A percentile compares a stretch with the other conserved stretches of the same genome.
Evolutionary conservation across 352 stramenopile genomes (phyloP).

Genomic region (Globisporangium middletonii): DNA sequence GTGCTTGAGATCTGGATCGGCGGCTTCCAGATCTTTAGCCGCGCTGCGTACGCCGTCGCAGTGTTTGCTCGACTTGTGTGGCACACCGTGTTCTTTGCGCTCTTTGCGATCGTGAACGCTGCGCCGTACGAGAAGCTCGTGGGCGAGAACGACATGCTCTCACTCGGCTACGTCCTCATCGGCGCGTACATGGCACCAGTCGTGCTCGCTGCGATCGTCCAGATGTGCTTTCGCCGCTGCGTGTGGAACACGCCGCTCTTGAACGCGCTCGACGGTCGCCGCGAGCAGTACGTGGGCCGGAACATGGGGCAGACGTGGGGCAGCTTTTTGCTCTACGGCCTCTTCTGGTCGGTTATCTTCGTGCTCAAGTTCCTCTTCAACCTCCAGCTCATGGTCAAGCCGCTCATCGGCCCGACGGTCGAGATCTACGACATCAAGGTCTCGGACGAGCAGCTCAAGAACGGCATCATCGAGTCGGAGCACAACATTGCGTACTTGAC

Average conservation of each 20-base stretch:
- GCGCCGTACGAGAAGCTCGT: constrained; percentile 62
- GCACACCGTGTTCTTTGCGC: constrained; percentile 74
- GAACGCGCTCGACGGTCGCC: constrained; percentile 58
- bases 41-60: constrained; percentile 43
- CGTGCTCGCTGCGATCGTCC: constrained; percentile 46
- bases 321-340: constrained; percentile 53
- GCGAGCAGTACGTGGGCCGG: constrained; percentile 77
- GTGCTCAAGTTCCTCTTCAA: constrained; percentile 97
- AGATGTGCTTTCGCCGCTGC: constrained; percentile 55
- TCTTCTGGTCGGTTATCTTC: constrained; percentile 82
- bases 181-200: constrained; percentile 59
- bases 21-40: constrained; percentile 62
- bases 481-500: constrained; percentile 81
- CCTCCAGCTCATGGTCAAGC: constrained; percentile 96
- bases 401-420: constrained; percentile 94
- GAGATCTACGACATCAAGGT: constrained; percentile 88
- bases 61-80: constrained; percentile 73
- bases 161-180: constrained; percentile 45
- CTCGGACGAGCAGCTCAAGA: constrained; percentile 30
- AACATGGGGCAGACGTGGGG: constrained; percentile 72
- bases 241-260: constrained; percentile 57
- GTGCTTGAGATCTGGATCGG: constrained; percentile 83
- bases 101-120: constrained; percentile 65
- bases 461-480: constrained; percentile 59
- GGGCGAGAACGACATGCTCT: constrained; percentile 54